Evolutionary conservation across 768 basidiomycete genomes (phyloP), one percentile per base, ranked within the genome.

Genomic region (Fibroporia radiculosa): DNA sequence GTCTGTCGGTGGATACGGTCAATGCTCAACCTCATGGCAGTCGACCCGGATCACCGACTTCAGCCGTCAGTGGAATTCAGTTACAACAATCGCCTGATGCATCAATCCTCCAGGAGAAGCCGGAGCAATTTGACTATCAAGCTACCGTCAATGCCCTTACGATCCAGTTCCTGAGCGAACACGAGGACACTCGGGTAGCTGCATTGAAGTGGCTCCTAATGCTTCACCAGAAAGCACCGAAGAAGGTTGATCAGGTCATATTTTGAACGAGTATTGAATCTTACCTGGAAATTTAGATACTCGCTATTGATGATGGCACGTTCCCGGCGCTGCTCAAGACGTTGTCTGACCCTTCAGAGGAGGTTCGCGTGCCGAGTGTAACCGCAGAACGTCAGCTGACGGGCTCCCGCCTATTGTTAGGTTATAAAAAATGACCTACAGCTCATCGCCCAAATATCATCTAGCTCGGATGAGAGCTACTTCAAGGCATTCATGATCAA

Each of bases 181-280:
- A 89, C 54, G 95, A 96, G 60, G 93, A 97, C 58, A 98, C 96
- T 0, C 71, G 93, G 39, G 90, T 98, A 4, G 92, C 93, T 22
- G 93, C 95, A 2, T 63, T 99, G 55, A 93, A 95, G 65, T 99
- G 96, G 96, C 69, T 99, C 29, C 82, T 96, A 45, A 99, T 99
- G 96, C 67, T 99, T 41, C 96, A 99, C 65, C 88, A 93, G 61
- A 97, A 98, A 58, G 92, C 93, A 11, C 96, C 96, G 0, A 89
- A 84, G 66, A 95, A 95, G 79, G 93, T 86, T 49, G 36, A 58
- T 42, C 10, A 32, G 14, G 33, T 28, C 18, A 16, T 16, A 18
- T 3, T 22, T 29, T 25, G 16, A 35, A 18, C 29, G 18, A 12
- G 35, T 36, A 7, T 36, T 43, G 42, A 12, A 16, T 42, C 23